Conservation (phyloP, 2,329 filamentous ascomycete genomes). For the Neocatenulostroma microsporum region DNA sequence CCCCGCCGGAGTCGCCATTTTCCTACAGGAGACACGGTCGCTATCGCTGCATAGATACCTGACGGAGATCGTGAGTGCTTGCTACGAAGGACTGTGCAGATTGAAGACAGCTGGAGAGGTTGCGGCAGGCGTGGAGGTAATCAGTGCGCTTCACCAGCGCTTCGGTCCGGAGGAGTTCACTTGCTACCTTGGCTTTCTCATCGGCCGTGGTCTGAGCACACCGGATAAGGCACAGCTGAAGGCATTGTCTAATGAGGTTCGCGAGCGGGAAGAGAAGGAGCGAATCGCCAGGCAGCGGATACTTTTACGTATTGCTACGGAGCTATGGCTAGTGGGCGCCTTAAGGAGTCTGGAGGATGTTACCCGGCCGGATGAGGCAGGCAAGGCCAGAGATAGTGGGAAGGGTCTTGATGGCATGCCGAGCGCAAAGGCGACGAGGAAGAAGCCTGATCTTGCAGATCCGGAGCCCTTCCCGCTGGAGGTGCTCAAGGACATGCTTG, state of each 20-base stretch:
- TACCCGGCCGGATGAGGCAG: constrained; percentile 55
- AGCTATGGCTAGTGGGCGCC: constrained; percentile 89
- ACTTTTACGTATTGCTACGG: constrained; percentile 81
- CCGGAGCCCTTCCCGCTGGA: constrained; percentile 92
- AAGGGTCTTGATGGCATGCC: constrained; percentile 49
- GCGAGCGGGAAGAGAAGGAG: constrained; percentile 94
- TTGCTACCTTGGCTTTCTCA: constrained; percentile 80
- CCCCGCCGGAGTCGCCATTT: constrained; percentile 67
- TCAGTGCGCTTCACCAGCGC: constrained; percentile 90
- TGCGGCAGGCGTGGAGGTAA: constrained; percentile 82
- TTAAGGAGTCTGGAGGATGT: constrained; percentile 71
- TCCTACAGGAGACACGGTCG: constrained; percentile 81
- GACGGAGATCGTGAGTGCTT: constrained; percentile 92
- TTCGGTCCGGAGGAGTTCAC: constrained; percentile 90
- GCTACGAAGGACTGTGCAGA: constrained; percentile 87
- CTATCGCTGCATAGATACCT: constrained; percentile 93
- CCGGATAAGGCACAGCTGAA: constrained; percentile 83
- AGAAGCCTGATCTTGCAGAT: constrained; percentile 53
- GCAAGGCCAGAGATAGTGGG: constrained; percentile 50
- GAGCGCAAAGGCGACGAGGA: constrained; percentile 55
- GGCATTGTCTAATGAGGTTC: constrained; percentile 66
- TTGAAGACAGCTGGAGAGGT: constrained; percentile 89
- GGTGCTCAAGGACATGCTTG: constrained; percentile 92
- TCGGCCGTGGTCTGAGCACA: constrained; percentile 83
- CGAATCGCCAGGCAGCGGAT: constrained; percentile 77